Conservation (phyloP, 441 rosid species). For the Codiaeum variegatum region DNA sequence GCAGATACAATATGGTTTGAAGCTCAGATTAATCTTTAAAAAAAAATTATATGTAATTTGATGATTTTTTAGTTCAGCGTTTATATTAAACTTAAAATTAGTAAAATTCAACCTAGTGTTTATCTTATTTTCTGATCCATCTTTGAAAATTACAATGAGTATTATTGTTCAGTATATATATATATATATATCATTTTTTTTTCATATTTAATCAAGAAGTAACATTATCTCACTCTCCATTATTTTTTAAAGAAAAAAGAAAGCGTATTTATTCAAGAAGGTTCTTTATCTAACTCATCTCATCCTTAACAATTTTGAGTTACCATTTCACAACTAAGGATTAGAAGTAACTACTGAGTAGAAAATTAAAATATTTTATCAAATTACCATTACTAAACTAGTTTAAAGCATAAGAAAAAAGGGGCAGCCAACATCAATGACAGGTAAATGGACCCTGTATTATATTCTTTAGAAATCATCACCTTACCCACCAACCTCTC, state of each 20-base stretch:
- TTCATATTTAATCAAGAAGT: not conserved
- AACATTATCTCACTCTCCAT: not conserved
- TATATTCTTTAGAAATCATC: conserved; percentile 17
- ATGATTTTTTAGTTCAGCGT: too few species aligned
- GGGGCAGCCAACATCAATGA: not conserved
- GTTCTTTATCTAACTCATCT: not conserved
- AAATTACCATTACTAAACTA: not conserved
- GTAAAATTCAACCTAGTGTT: too few species aligned
- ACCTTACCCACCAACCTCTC: conserved; percentile 5
- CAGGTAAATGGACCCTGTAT: not conserved
- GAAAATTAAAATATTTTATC: not conserved
- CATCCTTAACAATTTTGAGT: not conserved
- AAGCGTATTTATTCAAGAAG: not conserved
- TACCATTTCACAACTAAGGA: not conserved
- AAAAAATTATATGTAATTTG: too few species aligned
- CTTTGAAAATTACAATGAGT: too few species aligned
- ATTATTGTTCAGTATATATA: too few species aligned
- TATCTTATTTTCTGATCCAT: too few species aligned
- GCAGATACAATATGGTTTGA: too few species aligned
- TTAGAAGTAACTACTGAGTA: not conserved
- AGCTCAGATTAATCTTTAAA: too few species aligned
- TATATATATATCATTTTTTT: too few species aligned
- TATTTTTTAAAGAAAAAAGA: too few species aligned
- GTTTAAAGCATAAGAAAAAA: conserved; percentile 19
- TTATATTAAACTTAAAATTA: too few species aligned